These are phyloP conservation scores for Dovyalis caffra DNA, from an alignment of 345 rosid species.

Conservation along the genomic window DNA sequence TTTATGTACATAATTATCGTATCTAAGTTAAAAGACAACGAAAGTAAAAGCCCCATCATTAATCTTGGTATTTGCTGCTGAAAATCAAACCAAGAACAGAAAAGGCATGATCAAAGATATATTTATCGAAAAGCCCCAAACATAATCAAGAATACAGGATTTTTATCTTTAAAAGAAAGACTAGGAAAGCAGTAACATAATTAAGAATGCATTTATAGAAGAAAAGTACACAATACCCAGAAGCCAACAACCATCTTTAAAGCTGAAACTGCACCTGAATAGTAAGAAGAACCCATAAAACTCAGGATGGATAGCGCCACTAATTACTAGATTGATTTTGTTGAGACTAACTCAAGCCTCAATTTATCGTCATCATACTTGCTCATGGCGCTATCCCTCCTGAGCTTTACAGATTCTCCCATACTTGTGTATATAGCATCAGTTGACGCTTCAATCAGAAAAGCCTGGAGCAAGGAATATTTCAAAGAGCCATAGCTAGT, in stretches of 20 bases:
- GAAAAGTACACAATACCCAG: not conserved
- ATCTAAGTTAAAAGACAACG: not conserved
- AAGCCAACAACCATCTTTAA: not conserved
- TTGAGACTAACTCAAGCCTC: not conserved
- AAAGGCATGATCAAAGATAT: not conserved
- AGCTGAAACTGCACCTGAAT: slow-evolving; percentile 12
- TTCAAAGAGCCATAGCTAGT: not conserved
- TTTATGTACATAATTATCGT: not conserved
- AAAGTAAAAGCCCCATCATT: not conserved
- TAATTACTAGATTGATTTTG: not conserved
- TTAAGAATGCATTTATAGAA: not conserved
- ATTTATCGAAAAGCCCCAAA: not conserved
- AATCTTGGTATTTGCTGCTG: not conserved
- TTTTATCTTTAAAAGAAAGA: not conserved
- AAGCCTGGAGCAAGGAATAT: not conserved
- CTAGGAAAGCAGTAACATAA: not conserved
- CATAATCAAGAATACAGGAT: not conserved
- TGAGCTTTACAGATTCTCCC: slow-evolving; percentile 66
- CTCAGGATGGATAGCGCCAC: slow-evolving; percentile 84
- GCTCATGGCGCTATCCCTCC: slow-evolving; percentile 77
- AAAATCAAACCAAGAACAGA: not conserved
- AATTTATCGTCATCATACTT: not conserved
- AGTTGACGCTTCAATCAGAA: not conserved
- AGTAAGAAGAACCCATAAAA: slow-evolving; percentile 47
- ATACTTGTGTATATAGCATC: not conserved